Evolutionary conservation across 495 filamentous ascomycete species (phyloP), one percentile per base, ranked within the genome.

Genomic region (Cairneyella variabilis): DNA sequence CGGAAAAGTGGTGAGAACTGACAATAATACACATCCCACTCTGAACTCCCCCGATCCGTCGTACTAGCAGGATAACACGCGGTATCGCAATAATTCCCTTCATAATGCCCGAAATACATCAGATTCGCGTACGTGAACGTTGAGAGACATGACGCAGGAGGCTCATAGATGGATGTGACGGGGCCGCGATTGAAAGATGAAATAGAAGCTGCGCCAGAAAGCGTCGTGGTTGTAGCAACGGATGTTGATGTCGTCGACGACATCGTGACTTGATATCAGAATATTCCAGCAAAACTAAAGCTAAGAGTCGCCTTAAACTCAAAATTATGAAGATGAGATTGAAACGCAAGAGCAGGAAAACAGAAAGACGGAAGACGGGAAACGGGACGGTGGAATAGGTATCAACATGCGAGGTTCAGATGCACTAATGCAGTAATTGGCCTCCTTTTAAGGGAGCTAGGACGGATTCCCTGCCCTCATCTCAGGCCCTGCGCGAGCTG

Each of bases 11-110:
- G n/a, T n/a, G 14, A 6, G 16, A n/a, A 51, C 48, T 39, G 6
- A 51, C 48, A 51, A 27, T 51, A 51, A 17, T 39, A 51, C 1
- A 51, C 4, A 39, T 40, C 20, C 48, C 48, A 51, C 7, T 4
- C 48, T 3, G 32, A 14, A 12, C 3, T 3, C 11, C 21, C 32
- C 3, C 14, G 30, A n/a, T 27, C 25, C 16, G 25, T 28, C 3
- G 48, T 51, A 26, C 48, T 51, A 5, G 6, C 9, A n/a, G 48
- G 48, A 26, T 39, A 51, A 28, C 48, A 51, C 3, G 48, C 48
- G 3, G 21, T 25, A 40, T 51, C 48, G 25, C 9, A 9, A 20
- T 39, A 51, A 1, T 10, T n/a, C 2, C 1, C 1, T 14, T 22
- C 14, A 5, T 11, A 2, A 25, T 51, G 48, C 22, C 30, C 48